Evolutionary conservation across 2,329 filamentous ascomycete species (phyloP), one percentile per base, ranked within the genome.

Genomic region (Cladorrhinum sp.): DNA sequence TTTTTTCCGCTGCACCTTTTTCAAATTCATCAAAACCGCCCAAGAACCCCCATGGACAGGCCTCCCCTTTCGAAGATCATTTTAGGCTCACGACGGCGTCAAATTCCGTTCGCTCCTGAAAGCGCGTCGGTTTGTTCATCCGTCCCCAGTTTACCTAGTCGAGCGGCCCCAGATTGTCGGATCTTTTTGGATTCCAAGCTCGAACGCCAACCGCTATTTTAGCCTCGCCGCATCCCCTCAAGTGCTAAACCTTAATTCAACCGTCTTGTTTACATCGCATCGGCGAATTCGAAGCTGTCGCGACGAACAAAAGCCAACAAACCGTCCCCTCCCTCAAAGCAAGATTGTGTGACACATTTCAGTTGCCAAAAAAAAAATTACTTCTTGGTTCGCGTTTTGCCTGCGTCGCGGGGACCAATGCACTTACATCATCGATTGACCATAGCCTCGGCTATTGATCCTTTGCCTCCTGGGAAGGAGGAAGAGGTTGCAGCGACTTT

Each of bases 201-300:
- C 59, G 61, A 60, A 59, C 64, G 62, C 66, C 62, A 65, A 59
- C 59, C 59, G 61, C 57, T 51, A 61, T 63, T 63, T 64, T 66
- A 64, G 63, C 58, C 62, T 64, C 62, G 61, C 62, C 64, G 57
- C 58, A 57, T 46, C 42, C 42, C 57, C 58, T 55, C 39, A 51
- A 53, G 54, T 55, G 26, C 60, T 57, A 67, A 67, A 66, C 66
- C 59, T 63, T 66, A 67, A 63, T 57, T 62, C 60, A 62, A 67
- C 64, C 57, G 55, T 59, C 36, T 58, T 30, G 42, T 46, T 46
- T 46, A 46, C 42, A 46, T 46, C 18, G 33, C 4, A 36, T 16
- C 16, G 3, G 18, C 10, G 42, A 46, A 46, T 46, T 5, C 16
- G 42, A 46, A 20, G 42, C 10, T 46, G 42, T 46, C 42, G n/a